phyloP scores from a whole-genome alignment of 129 eudicot genomes.

The Chrysanthemum seticuspe region DNA sequence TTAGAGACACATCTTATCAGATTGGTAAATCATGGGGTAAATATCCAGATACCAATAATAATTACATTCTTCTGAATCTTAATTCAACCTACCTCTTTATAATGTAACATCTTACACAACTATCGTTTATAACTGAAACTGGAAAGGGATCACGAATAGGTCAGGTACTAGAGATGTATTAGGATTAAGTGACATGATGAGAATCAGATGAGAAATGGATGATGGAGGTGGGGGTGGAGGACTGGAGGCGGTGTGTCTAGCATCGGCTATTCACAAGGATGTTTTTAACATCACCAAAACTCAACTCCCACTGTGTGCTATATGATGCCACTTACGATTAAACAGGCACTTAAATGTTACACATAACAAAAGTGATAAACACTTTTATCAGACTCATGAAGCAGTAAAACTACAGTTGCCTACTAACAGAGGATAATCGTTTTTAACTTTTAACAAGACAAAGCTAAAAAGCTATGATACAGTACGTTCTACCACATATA shows the following conservation, averaged over 20 bases:
- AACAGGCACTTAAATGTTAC: background rate
- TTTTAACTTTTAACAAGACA: background rate
- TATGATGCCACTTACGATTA: slow-evolving; percentile 10
- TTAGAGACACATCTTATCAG: background rate
- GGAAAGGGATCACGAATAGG: background rate
- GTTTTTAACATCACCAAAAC: slow-evolving; percentile 1
- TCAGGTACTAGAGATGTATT: background rate
- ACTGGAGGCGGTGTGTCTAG: background rate
- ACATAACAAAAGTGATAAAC: background rate
- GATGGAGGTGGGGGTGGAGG: slow-evolving; percentile 3
- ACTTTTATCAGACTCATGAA: slow-evolving; percentile 7
- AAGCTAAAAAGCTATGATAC: slow-evolving; percentile 11
- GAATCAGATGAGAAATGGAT: slow-evolving; percentile 6
- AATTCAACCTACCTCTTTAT: background rate
- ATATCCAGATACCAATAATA: background rate
- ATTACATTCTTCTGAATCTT: background rate
- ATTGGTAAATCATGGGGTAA: slow-evolving; percentile 13
- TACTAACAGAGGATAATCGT: slow-evolving; percentile 1
- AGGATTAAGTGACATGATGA: slow-evolving; percentile 12
- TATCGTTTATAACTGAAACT: background rate
- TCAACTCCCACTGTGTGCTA: too few relatives aligned
- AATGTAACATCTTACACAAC: background rate
- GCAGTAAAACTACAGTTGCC: background rate
- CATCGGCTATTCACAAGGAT: background rate
- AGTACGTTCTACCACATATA: background rate